These are phyloP conservation scores for Arctium lappa DNA, from an alignment of 129 eudicot genomes.

Conservation along the genomic window DNA sequence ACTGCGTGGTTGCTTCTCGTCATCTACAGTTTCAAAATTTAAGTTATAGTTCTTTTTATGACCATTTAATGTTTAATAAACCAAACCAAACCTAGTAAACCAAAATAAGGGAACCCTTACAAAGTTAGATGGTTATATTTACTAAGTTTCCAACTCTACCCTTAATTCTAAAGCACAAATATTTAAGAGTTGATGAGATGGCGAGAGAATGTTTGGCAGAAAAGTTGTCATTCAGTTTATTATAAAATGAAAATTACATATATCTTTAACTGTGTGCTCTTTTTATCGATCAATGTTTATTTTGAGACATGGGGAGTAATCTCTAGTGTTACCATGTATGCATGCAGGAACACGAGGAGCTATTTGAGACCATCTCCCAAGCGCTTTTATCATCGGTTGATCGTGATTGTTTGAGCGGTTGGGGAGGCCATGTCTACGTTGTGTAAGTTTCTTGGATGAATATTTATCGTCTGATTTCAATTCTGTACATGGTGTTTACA, in stretches of 20 bases:
- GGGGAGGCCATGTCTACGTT: slow-evolving; percentile 97
- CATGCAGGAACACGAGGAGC: slow-evolving; percentile 78
- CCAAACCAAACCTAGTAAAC: background rate
- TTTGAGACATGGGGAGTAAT: background rate
- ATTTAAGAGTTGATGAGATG: too few relatives aligned
- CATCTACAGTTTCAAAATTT: too few relatives aligned
- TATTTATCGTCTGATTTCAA: background rate
- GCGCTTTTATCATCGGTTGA: slow-evolving; percentile 91
- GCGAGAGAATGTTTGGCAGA: too few relatives aligned
- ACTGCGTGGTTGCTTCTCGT: background rate
- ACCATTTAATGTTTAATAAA: background rate
- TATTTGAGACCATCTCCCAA: slow-evolving; percentile 94
- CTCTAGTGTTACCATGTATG: slow-evolving; percentile 8
- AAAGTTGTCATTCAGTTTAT: too few relatives aligned
- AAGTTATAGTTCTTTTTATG: too few relatives aligned
- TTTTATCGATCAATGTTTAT: background rate
- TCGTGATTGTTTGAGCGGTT: slow-evolving; percentile 95
- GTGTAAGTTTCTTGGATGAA: slow-evolving; percentile 57
- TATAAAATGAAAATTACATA: background rate
- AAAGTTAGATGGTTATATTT: too few relatives aligned
- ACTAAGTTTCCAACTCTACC: too few relatives aligned
- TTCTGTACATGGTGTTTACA: background rate
- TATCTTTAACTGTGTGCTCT: background rate
- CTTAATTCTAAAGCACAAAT: too few relatives aligned
- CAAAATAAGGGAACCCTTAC: too few relatives aligned